phyloP scores from a whole-genome alignment of 139 green algal species.

The Coccomyxa sp. region DNA sequence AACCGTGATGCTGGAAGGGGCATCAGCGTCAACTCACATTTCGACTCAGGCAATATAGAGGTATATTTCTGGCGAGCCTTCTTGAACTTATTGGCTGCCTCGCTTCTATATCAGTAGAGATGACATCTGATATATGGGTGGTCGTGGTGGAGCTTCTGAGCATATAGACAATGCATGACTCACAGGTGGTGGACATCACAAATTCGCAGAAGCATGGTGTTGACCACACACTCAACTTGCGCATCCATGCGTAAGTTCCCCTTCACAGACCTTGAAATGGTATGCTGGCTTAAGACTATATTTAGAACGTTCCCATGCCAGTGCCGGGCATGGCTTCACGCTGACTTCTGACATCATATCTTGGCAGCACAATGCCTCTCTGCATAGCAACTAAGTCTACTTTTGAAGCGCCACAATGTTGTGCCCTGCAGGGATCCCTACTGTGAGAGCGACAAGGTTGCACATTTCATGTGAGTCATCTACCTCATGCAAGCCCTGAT shows the following conservation, averaged over 20 bases:
- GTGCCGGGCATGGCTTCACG: background rate
- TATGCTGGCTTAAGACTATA: background rate
- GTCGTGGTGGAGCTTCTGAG: background rate
- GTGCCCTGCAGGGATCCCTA: slow-evolving; percentile 49
- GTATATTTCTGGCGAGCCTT: slow-evolving; percentile 5
- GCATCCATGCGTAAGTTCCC: background rate
- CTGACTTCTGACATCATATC: background rate
- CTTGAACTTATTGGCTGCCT: too few relatives aligned
- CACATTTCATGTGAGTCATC: slow-evolving; percentile 32
- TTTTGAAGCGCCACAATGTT: background rate
- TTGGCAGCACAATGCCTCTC: background rate
- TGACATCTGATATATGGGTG: background rate
- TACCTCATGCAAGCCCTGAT: background rate
- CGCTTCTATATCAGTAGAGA: too few relatives aligned
- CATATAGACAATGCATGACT: background rate
- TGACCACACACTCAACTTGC: background rate
- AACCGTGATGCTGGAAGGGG: background rate
- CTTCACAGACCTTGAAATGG: background rate
- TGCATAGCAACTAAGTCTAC: background rate
- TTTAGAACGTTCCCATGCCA: background rate
- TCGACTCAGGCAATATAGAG: slow-evolving; percentile 58
- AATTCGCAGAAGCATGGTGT: background rate
- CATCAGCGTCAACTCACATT: slow-evolving; percentile 26
- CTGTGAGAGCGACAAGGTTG: slow-evolving; percentile 49
- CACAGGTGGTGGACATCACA: background rate